Conservation (phyloP, 106 monocot species). For the Posidonia australis region DNA sequence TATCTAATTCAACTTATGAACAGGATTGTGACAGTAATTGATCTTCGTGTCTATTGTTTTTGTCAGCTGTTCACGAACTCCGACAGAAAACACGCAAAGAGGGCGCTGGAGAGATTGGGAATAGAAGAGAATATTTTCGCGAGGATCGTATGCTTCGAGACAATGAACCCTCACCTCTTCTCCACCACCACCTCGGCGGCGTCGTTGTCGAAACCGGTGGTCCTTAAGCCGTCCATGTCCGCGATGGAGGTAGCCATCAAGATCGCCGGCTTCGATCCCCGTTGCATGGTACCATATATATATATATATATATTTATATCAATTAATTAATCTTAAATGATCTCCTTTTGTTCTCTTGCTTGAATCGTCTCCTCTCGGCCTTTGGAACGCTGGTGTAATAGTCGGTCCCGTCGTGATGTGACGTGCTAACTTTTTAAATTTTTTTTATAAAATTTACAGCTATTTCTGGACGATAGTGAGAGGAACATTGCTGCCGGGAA, state of each 20-base stretch:
- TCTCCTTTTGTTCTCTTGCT: too few species aligned
- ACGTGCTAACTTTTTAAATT: too few species aligned
- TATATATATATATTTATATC: background rate
- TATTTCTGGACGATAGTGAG: constrained; percentile 82
- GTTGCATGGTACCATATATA: constrained; percentile 31
- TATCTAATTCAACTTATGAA: background rate
- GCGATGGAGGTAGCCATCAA: constrained; percentile 45
- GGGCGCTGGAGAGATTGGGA: constrained; percentile 42
- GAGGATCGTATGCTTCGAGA: constrained; percentile 74
- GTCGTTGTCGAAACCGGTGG: constrained; percentile 12
- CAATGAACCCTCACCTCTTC: constrained; percentile 63
- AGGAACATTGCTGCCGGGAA: constrained; percentile 82
- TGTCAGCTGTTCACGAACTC: constrained; percentile 81
- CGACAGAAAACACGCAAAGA: constrained; percentile 52
- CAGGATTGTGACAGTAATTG: too few species aligned
- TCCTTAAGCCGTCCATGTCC: constrained; percentile 46
- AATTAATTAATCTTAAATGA: too few species aligned
- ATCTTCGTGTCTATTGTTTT: background rate
- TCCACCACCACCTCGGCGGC: background rate
- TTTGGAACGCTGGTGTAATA: too few species aligned
- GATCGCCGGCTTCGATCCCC: constrained; percentile 34
- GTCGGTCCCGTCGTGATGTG: too few species aligned
- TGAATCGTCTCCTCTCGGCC: too few species aligned
- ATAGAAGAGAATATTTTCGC: constrained; percentile 47
- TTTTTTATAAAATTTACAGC: background rate